A percentile compares a stretch with the other conserved stretches of the same genome.
These are phyloP conservation scores for Amanita thiersii DNA, from an alignment of 768 basidiomycete species.

Conservation along the genomic window DNA sequence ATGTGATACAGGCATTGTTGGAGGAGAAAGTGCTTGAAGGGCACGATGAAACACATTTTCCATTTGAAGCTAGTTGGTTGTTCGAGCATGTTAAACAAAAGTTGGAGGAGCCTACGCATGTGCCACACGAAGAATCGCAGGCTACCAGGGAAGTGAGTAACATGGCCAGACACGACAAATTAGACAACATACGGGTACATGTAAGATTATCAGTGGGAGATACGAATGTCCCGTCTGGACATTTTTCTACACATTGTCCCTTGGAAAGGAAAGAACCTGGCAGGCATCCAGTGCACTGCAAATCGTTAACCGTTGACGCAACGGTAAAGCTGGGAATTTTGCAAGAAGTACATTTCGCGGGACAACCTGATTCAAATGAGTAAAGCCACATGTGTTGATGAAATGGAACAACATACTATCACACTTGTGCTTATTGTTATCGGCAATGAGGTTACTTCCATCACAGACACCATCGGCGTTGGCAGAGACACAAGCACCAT, in stretches of 20 bases:
- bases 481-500: conserved; percentile 61
- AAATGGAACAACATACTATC: conserved; percentile 46
- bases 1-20: conserved; percentile 56
- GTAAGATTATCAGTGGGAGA: conserved; percentile 66
- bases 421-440: conserved; percentile 72
- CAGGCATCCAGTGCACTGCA: conserved; percentile 72
- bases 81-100: conserved; percentile 70
- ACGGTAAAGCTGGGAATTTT: conserved; percentile 61
- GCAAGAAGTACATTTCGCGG: conserved; percentile 70
- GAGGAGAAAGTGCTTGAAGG: conserved; percentile 64
- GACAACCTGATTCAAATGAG: conserved; percentile 45
- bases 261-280: conserved; percentile 69
- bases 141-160: conserved; percentile 23
- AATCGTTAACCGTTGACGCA: conserved; percentile 53
- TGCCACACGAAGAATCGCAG: conserved; percentile 65
- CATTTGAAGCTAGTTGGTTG: conserved; percentile 57
- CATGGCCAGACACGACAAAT: neutral
- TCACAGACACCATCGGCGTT: conserved; percentile 64
- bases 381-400: conserved; percentile 6
- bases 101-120: conserved; percentile 57
- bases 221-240: conserved; percentile 67
- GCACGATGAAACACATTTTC: conserved; percentile 67
- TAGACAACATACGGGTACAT: conserved; percentile 41
- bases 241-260: conserved; percentile 60
- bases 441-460: conserved; percentile 58